A percentile compares a stretch with the other conserved stretches of the same genome.
Evolutionary conservation across 768 basidiomycete species (phyloP).

Genomic region (Kwoniella botswanensis): DNA sequence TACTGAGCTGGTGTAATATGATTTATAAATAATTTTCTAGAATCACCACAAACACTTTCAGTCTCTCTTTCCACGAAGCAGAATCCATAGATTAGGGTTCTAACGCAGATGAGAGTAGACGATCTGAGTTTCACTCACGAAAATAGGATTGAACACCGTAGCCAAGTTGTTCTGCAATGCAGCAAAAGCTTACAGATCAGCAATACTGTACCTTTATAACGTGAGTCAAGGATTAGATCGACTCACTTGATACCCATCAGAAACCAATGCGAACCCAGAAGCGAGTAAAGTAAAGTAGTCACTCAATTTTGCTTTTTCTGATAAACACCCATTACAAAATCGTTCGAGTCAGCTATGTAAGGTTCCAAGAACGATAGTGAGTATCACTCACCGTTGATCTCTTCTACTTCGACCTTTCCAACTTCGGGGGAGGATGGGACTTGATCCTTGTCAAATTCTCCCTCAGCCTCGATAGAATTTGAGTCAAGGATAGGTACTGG

Average conservation of each 20-base stretch:
- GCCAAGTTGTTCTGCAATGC: conserved; percentile 35
- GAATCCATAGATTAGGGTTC: too few relatives aligned
- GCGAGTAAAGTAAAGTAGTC: conserved; percentile 46
- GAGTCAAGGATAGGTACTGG: neutral
- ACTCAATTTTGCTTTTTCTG: conserved; percentile 30
- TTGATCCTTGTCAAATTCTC: neutral
- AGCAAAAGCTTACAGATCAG: neutral
- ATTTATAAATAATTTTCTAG: conserved; percentile 69
- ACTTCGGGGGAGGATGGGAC: neutral
- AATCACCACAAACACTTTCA: neutral
- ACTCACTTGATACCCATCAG: conserved; percentile 42
- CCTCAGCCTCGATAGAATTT: neutral
- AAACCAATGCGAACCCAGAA: conserved; percentile 43
- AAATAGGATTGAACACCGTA: conserved; percentile 42
- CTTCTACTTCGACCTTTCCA: neutral
- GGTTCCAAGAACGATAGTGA: neutral
- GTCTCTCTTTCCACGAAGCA: neutral
- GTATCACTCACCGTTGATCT: conserved; percentile 7
- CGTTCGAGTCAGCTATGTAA: neutral
- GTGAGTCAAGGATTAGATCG: neutral
- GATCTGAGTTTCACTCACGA: conserved; percentile 22
- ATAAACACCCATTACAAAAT: neutral
- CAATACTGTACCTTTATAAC: neutral
- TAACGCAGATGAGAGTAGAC: too few relatives aligned
- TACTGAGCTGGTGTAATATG: conserved; percentile 66